Conservation (phyloP, 1,139 yeast genomes). For the Hansenula lynferdii region DNA sequence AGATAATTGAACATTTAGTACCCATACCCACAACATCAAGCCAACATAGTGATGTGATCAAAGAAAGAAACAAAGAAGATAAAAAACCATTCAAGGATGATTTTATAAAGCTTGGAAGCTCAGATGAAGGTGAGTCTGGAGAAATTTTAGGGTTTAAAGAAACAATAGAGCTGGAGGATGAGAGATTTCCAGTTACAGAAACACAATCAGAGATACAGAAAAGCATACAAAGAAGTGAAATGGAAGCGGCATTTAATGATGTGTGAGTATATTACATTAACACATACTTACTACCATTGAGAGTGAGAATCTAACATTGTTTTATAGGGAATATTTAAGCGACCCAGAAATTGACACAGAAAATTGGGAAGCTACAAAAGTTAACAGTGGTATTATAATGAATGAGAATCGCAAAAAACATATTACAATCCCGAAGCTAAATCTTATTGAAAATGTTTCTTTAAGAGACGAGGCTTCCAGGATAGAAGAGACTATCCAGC, state of each 20-base stretch:
- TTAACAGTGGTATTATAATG: conserved; percentile 10
- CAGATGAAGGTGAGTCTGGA: too few species aligned
- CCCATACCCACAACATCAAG: too few species aligned
- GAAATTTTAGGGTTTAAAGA: too few species aligned
- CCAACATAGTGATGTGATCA: too few species aligned
- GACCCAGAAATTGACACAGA: conserved; percentile 19
- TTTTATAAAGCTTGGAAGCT: too few species aligned
- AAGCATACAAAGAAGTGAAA: too few species aligned
- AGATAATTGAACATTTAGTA: too few species aligned
- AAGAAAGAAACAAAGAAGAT: too few species aligned
- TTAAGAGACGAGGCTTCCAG: neutral
- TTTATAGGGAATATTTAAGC: conserved; percentile 24
- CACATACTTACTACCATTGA: conserved; percentile 8
- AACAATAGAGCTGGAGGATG: too few species aligned
- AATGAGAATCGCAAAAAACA: neutral
- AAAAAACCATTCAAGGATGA: too few species aligned
- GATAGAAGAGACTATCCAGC: neutral
- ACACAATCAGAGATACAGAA: too few species aligned
- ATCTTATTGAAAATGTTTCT: conserved; percentile 1
- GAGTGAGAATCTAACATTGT: conserved; percentile 24
- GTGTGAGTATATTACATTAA: conserved; percentile 24
- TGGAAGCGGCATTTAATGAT: conserved; percentile 21
- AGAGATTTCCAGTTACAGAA: too few species aligned
- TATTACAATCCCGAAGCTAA: conserved; percentile 7
- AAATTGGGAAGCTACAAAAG: conserved; percentile 19